Conservation (phyloP, 2,329 filamentous ascomycete species). For the Lithohypha guttulata region DNA sequence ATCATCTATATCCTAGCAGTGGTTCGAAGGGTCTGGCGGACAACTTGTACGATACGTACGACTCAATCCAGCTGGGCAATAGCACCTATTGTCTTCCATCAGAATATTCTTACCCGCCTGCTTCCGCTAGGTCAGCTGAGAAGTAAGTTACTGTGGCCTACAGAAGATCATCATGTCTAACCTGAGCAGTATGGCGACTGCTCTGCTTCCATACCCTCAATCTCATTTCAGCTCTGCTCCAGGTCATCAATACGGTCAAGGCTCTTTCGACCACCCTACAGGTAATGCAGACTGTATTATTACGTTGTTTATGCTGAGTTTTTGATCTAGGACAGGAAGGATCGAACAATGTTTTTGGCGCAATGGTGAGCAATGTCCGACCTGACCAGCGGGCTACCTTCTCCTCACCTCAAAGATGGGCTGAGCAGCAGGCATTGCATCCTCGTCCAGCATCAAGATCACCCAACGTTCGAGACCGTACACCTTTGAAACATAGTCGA, state of each 20-base stretch:
- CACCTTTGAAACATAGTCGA: constrained; percentile 19
- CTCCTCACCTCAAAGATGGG: constrained; percentile 7
- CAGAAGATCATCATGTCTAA: neutral
- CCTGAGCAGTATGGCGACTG: constrained; percentile 7
- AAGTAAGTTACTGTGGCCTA: neutral
- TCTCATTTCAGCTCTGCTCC: neutral
- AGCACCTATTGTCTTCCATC: too few relatives aligned
- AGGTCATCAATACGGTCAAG: neutral
- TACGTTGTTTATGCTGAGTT: neutral
- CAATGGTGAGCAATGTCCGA: neutral
- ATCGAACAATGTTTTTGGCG: neutral
- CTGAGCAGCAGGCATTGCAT: constrained; percentile 4
- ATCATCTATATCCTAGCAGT: too few relatives aligned
- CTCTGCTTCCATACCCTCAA: neutral
- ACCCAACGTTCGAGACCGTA: constrained; percentile 14
- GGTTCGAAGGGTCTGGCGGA: too few relatives aligned
- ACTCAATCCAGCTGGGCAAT: too few relatives aligned
- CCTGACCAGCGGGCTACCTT: constrained; percentile 1
- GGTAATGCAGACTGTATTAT: neutral
- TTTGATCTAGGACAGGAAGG: neutral
- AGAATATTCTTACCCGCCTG: neutral
- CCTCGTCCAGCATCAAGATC: constrained; percentile 6
- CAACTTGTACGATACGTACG: too few relatives aligned
- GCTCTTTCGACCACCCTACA: constrained; percentile 3
- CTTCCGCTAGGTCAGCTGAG: neutral